Conservation (phyloP, 1,284 basidiomycete genomes). For the Sporisorium iseilematis-ciliati region DNA sequence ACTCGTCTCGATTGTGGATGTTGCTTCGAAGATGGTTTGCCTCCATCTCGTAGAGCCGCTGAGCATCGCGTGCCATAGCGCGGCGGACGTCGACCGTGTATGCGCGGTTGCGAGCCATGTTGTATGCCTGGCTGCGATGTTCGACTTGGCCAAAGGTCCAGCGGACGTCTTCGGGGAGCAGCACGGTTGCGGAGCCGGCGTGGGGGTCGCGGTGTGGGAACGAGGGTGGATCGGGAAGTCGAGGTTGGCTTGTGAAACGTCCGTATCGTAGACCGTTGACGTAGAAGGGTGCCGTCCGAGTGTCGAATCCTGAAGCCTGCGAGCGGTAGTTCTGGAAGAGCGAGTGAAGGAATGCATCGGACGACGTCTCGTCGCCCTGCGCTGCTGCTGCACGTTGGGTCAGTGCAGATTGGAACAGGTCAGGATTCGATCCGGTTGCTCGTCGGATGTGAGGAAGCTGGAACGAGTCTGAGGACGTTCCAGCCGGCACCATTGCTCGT, state of each 20-base stretch:
- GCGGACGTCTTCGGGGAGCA: slow-evolving; percentile 1
- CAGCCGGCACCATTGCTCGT: too few relatives aligned
- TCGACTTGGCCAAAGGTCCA: background rate
- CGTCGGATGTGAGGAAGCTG: too few relatives aligned
- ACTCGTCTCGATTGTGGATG: background rate
- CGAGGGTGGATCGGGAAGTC: background rate
- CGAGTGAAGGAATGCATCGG: background rate
- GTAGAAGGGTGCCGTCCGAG: background rate
- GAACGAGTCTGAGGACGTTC: too few relatives aligned
- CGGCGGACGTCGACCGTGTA: background rate
- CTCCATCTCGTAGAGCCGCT: slow-evolving; percentile 10
- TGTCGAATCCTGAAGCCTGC: background rate
- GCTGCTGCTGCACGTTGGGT: background rate
- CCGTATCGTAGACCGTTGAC: slow-evolving; percentile 6
- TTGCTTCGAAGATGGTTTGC: slow-evolving; percentile 5
- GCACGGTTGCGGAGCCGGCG: background rate
- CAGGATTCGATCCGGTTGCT: too few relatives aligned
- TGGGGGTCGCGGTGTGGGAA: background rate
- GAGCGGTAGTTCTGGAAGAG: background rate
- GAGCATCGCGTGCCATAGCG: background rate
- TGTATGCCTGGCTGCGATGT: background rate
- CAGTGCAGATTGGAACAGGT: background rate
- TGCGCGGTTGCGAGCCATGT: background rate
- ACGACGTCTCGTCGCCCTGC: too few relatives aligned
- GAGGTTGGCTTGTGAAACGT: background rate